Evolutionary conservation across 2,329 filamentous ascomycete genomes (phyloP), one percentile per base, ranked within the genome.

Genomic region (Zelopaecilomyces penicillatus): DNA sequence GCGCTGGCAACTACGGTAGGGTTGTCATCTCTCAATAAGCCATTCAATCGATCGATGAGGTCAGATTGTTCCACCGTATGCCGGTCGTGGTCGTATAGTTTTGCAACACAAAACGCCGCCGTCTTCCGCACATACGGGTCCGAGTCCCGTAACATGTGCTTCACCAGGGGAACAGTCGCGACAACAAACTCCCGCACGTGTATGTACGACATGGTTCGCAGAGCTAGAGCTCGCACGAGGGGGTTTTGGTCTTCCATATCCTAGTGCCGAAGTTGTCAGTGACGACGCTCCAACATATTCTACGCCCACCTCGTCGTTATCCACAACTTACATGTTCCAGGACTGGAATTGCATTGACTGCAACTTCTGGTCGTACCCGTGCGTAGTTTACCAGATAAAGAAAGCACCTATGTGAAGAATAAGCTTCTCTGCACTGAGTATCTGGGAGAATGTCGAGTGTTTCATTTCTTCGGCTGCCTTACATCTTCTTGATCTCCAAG

Each of bases 401-500:
- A 63, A 97, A 98, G 69, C 93, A 97, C 90, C 90, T 96, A 59
- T 44, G 8, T 10, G 6, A 30, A 7, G 26, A 30, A 44, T 30
- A 42, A 35, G 30, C 38, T 9, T 38, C n/a, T 44, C 10, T 30
- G 10, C 28, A 27, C n/a, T 30, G 11, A 12, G 11, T 8, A 19
- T 19, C 19, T 19, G 19, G 19, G 19, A 19, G 19, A 19, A 19
- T 19, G 19, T 19, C 19, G 19, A 19, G 19, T 19, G 19, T 19
- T 19, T 3, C 30, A 2, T 11, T 11, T 5, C 28, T 6, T 10
- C 10, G 5, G 5, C 26, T 11, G 36, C 63, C 79, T 55, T 72
- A 96, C 93, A 98, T 98, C 76, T 98, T 98, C 78, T 98, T 98
- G 69, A 98, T 96, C 68, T 98, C 93, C 64, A 98, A 71, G 58